Conservation (phyloP, 306 rosid species). For the Arachis hypogaea region DNA sequence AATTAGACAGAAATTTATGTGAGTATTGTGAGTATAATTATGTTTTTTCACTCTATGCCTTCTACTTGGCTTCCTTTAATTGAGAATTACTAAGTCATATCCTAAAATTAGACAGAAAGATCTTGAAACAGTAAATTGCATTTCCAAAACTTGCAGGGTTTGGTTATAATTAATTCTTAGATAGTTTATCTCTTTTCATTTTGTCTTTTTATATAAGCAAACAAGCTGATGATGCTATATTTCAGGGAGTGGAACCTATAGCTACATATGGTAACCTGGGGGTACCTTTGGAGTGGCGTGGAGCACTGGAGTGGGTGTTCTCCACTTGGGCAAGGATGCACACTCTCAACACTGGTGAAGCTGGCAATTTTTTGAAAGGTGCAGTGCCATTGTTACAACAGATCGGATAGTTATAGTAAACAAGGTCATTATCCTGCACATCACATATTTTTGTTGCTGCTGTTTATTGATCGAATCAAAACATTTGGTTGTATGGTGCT, state of each 20-base stretch:
- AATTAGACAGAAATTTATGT: no score
- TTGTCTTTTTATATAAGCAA: slow-evolving; percentile 28
- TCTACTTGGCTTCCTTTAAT: no score
- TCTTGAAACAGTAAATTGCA: no score
- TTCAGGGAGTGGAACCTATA: slow-evolving; percentile 87
- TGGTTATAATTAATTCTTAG: slow-evolving; percentile 9
- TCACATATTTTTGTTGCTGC: slow-evolving; percentile 29
- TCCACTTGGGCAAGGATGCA: slow-evolving; percentile 91
- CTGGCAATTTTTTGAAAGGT: slow-evolving; percentile 88
- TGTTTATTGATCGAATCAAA: slow-evolving; percentile 26
- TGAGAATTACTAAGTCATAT: no score
- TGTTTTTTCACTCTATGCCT: no score
- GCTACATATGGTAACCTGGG: slow-evolving; percentile 75
- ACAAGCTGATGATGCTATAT: slow-evolving; percentile 40
- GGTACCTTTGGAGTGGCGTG: slow-evolving; percentile 79
- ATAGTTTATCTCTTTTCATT: slow-evolving; percentile 11
- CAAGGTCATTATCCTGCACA: slow-evolving; percentile 55
- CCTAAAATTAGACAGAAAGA: no score
- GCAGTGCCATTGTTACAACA: slow-evolving; percentile 69
- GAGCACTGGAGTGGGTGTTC: slow-evolving; percentile 87
- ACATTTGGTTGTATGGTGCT: slow-evolving; percentile 20
- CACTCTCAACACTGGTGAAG: slow-evolving; percentile 89
- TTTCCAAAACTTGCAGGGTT: background rate
- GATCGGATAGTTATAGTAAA: slow-evolving; percentile 89
- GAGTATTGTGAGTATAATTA: no score